A percentile compares a stretch with the other conserved stretches of the same genome.
Evolutionary conservation across 306 rosid species (phyloP).

Genomic region (Medicago arabica): DNA sequence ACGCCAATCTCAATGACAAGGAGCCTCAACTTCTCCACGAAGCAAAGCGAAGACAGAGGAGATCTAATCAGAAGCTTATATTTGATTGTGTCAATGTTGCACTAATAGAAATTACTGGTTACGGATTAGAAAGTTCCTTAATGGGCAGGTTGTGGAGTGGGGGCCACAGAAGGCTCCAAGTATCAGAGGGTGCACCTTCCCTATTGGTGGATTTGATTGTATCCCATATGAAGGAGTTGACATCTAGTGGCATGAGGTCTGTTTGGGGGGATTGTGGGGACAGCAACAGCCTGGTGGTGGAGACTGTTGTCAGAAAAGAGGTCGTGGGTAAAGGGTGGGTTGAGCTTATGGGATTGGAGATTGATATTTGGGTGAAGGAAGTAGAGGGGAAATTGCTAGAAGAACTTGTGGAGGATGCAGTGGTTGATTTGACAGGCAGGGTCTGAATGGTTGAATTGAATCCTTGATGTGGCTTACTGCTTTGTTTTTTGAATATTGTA

Average conservation of each 20-base stretch:
- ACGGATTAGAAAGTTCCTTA: conserved; percentile 49
- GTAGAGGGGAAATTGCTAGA: conserved; percentile 81
- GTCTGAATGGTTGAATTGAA: conserved; percentile 45
- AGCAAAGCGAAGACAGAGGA: conserved; percentile 74
- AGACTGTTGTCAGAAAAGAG: conserved; percentile 76
- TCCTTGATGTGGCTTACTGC: conserved; percentile 42
- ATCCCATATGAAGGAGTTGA: conserved; percentile 73
- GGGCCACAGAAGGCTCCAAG: conserved; percentile 45
- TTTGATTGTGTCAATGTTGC: conserved; percentile 79
- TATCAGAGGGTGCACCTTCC: conserved; percentile 54
- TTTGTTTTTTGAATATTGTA: conserved; percentile 47
- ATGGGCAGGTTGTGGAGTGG: conserved; percentile 51
- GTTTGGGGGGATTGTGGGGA: conserved; percentile 63
- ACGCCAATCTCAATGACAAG: conserved; percentile 54
- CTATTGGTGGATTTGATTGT: conserved; percentile 65
- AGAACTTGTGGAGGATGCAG: conserved; percentile 87
- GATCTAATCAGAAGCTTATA: conserved; percentile 80
- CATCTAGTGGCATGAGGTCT: conserved; percentile 57
- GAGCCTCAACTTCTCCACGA: conserved; percentile 75
- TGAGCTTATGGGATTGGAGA: conserved; percentile 65
- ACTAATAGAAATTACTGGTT: conserved; percentile 67
- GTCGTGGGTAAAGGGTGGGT: conserved; percentile 85
- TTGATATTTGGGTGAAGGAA: conserved; percentile 72
- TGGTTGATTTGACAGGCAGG: conserved; percentile 74
- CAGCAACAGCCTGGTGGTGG: conserved; percentile 76